Base-by-base conservation (phyloP, 2,329 filamentous ascomycete species). In the Phoma sp. region DNA sequence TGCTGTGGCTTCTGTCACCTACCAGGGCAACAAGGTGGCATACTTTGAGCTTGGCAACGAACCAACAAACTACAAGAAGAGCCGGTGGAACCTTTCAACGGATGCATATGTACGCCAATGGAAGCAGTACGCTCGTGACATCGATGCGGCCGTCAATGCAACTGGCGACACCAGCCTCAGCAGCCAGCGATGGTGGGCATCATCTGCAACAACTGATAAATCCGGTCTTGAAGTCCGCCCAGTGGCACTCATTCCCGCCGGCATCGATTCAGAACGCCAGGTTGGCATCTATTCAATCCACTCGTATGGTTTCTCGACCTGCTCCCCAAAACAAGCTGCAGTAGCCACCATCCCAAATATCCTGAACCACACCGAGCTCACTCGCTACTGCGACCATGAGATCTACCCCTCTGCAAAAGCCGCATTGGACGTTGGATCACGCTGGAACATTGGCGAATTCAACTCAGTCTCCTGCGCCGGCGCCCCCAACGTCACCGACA, bases 21-120 rank as follows among this genome's bases (percentile, higher is more conserved):
- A 55, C 17, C 55, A 58, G 15, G 17, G 45, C 14, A 37, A 47
- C n/a, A 58, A 56, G 37, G 36, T 58, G 17, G 37, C 40, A 12
- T 56, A 56, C 38, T 32, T 55, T 11, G 52, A 58, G 20, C 55
- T 58, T 5, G 55, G 55, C 14, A 58, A 58, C 20, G 55, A 58
- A 7, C 55, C 55, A 4, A 58, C 55, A 12, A 51, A 55, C 21
- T 56, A 58, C 17, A n/a, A 28, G 5, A 29, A 30, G 36, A 48
- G 38, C 9, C 47, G 52, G 12, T 58, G 52, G 51, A 52, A 52
- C 3, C 25, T 45, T n/a, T 55, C 46, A 1, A 58, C 55, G 7
- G 42, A 28, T 18, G 47, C 42, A 6, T 58, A 58, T 36, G 52
- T 58, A 17, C 20, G 40, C 39, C 33, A 58, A 21, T 56, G 52